These are phyloP conservation scores for Calonectria naviculata DNA, from an alignment of 2,329 filamentous ascomycete genomes.

Conservation along the genomic window DNA sequence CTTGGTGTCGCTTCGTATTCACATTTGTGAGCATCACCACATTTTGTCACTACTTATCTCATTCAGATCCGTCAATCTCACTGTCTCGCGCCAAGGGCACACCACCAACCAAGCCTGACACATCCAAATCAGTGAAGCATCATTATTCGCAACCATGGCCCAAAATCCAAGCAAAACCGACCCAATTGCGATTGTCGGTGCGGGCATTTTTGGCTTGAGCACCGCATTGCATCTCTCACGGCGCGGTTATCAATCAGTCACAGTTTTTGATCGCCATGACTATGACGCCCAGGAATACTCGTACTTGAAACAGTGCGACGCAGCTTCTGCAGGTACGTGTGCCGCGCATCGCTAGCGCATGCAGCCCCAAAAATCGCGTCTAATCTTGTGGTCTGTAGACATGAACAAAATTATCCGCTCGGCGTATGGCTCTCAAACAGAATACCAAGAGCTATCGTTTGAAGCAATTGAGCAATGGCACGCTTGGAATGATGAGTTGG, in stretches of 20 bases:
- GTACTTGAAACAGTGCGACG: constrained; percentile 51
- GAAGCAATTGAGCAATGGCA: constrained; percentile 56
- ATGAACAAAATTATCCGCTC: constrained; percentile 52
- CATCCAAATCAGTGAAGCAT: background rate
- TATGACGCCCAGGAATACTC: constrained; percentile 53
- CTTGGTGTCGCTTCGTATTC: background rate
- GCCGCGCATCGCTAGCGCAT: background rate
- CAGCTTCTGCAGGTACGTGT: constrained; percentile 52
- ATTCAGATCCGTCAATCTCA: background rate
- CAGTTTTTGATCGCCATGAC: constrained; percentile 58
- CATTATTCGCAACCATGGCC: background rate
- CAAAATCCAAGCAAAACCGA: constrained; percentile 12
- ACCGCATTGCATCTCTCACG: constrained; percentile 46
- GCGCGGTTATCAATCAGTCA: constrained; percentile 58
- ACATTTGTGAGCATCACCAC: background rate
- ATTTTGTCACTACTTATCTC: background rate
- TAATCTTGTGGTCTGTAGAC: constrained; percentile 33
- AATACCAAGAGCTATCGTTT: constrained; percentile 57
- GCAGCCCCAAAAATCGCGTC: background rate
- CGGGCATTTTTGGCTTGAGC: constrained; percentile 45
- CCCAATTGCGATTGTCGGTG: constrained; percentile 24
- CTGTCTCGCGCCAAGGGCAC: background rate
- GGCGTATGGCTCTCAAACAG: constrained; percentile 53
- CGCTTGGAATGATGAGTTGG: constrained; percentile 56
- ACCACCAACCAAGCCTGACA: background rate